Evolutionary conservation across 768 basidiomycete species (phyloP).

Genomic region (Cantharellus anzutake): DNA sequence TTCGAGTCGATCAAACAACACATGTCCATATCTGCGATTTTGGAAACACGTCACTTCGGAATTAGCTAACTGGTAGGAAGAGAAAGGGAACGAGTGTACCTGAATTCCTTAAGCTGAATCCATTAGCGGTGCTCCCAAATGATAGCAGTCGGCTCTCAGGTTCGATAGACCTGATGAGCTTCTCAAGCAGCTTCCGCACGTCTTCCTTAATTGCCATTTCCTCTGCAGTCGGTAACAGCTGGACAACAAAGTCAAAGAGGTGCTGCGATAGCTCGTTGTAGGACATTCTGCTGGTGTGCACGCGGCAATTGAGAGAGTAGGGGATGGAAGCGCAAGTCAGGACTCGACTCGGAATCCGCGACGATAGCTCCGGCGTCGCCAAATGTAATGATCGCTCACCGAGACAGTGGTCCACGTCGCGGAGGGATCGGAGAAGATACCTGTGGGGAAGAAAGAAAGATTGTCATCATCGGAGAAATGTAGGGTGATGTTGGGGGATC

Average conservation of each 20-base stretch:
- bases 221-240: conserved; percentile 73
- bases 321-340: not conserved
- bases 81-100: conserved; percentile 27
- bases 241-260: conserved; percentile 81
- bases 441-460: not conserved
- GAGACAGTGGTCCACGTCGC: not conserved
- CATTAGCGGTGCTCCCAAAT: conserved; percentile 94
- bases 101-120: conserved; percentile 90
- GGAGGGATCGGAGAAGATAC: not conserved
- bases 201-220: conserved; percentile 93
- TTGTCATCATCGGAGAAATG: not conserved
- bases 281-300: conserved; percentile 6
- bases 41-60: not conserved
- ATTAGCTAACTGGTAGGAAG: not conserved
- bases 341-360: not conserved
- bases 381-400: not conserved
- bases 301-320: not conserved
- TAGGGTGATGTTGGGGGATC: too few relatives aligned
- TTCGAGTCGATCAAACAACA: conserved; percentile 89
- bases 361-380: not conserved
- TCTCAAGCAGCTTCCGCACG: conserved; percentile 83
- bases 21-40: conserved; percentile 77
- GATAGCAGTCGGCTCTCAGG: conserved; percentile 78
- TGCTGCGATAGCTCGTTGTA: conserved; percentile 62
- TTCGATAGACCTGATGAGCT: conserved; percentile 87